Base-by-base conservation (phyloP, 257 asterid species). In the Solanum pennellii region DNA sequence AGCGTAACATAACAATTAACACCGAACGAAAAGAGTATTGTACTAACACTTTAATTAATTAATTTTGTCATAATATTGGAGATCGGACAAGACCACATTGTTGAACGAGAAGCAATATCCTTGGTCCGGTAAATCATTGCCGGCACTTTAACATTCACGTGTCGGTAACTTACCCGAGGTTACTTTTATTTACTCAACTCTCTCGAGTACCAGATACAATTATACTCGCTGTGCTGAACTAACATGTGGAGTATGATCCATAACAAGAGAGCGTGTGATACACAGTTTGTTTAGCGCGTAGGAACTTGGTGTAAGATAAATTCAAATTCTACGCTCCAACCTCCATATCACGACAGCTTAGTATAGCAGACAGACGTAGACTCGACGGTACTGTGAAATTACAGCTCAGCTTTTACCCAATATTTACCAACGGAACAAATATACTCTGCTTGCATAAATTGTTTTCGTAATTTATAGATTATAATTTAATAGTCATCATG, bases 331-430 rank as follows among this genome's bases (percentile, higher is more conserved):
- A 84, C 89, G 93, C 89, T 92, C 93, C 89, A 49, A 47, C 71
- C 65, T 79, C 90, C 89, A 88, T 89, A 29, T 89, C 89, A 86
- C 82, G 94, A 91, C 91, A 91, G 88, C 83, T 88, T 87, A 87
- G 73, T 80, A 41, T 86, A 91, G 91, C 97, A 92, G 91, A 72
- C 91, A 77, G 92, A 93, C 95, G 95, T 91, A 92, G 94, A 91
- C 95, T 59, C 83, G 82, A 94, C 95, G 94, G 62, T 83, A 71
- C 92, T 44, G 75, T 14, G 39, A 39, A 62, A 84, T 23, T 37
- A 84, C 73, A 62, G 59, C 79, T 33, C 25, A 72, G 13, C 52
- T 37, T 74, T 74, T n/a, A 18, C 82, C 52, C 31, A 37, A 20
- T 74, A 21, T 73, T 21, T 56, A 56, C 66, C 2, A 59, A 59